Evolutionary conservation across 2,329 filamentous ascomycete genomes (phyloP).

Genomic region (Zymoseptoria crescenta): DNA sequence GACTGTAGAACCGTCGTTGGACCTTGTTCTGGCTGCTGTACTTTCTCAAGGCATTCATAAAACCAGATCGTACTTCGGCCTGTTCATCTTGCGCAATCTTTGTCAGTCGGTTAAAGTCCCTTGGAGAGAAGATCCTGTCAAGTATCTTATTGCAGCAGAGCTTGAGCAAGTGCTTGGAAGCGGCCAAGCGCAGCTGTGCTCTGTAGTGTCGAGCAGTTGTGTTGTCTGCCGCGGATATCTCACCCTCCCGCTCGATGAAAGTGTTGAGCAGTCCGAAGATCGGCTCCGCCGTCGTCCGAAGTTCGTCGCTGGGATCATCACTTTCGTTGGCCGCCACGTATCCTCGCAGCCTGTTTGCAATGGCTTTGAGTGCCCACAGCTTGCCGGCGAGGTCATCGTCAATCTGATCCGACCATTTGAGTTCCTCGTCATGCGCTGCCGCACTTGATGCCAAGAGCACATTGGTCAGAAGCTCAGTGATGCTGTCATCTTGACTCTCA

Average conservation of each 20-base stretch:
- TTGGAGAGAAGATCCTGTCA: conserved; percentile 64
- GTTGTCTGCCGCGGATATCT: conserved; percentile 61
- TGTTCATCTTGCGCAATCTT: conserved; percentile 72
- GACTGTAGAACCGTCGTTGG: conserved; percentile 72
- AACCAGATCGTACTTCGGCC: conserved; percentile 65
- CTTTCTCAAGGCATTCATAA: conserved; percentile 82
- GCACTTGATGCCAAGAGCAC: conserved; percentile 58
- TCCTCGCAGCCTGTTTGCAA: conserved; percentile 77
- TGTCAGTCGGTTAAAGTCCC: conserved; percentile 73
- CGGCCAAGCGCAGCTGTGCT: conserved; percentile 70
- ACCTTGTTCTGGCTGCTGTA: conserved; percentile 69
- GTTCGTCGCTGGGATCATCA: conserved; percentile 32
- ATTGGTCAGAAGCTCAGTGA: conserved; percentile 69
- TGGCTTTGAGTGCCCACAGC: conserved; percentile 70
- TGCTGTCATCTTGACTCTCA: conserved; percentile 61
- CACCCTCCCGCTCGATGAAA: conserved; percentile 67
- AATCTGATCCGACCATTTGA: conserved; percentile 46
- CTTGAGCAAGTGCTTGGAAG: conserved; percentile 73
- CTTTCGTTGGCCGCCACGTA: conserved; percentile 25
- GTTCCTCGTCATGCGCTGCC: conserved; percentile 39
- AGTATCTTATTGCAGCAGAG: conserved; percentile 68
- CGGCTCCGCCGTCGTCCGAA: conserved; percentile 49
- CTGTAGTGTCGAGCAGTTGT: conserved; percentile 72
- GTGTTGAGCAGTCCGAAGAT: conserved; percentile 74
- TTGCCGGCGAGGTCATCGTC: conserved; percentile 81